Base-by-base conservation (phyloP, 2,329 filamentous ascomycete species). In the Bisporella sp. region DNA sequence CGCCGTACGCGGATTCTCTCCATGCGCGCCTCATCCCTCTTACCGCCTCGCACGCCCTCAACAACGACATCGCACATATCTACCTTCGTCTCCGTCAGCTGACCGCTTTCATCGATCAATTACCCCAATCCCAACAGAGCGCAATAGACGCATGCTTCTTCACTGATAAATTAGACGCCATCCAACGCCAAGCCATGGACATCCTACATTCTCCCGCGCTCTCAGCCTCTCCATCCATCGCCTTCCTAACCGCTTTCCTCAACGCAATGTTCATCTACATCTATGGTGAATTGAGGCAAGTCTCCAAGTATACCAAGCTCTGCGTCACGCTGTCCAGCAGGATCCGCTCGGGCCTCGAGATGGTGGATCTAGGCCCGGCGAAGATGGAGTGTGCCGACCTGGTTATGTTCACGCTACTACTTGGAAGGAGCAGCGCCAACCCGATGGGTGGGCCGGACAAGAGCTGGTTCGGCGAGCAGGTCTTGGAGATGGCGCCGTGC, bases 51-150 rank as follows among this genome's bases (percentile, higher is more conserved):
- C 12, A 29, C 6, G 33, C 41, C 7, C 35, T 52, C 5, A 46
- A 9, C 11, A 31, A 46, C 2, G 30, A 35, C 9, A 42, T 52
- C 4, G 31, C 49, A 31, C 49, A 49, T 33, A 49, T 52, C 41
- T 52, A 44, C 42, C 47, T 52, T 4, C 50, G 50, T n/a, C 47
- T 52, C 5, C 50, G 50, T 29, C 49, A 49, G 31, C 40, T 52
- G 6, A 43, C 50, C 3, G 6, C 42, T 5, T 46, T 52, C 37
- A 21, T 52, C 4, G 5, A 21, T 28, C 5, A 12, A 3, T 45
- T 49, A 11, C 28, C 41, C 30, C 4, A 37, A 13, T 7, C 13
- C 6, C 21, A 21, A 21, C 21, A 21, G 21, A 21, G 21, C 21
- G 21, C 21, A 21, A 37, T 52, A 11, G 50, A 52, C 43, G 47